phyloP scores from a whole-genome alignment of 169 alveolate genomes.

The Plasmodium knowlesi region DNA sequence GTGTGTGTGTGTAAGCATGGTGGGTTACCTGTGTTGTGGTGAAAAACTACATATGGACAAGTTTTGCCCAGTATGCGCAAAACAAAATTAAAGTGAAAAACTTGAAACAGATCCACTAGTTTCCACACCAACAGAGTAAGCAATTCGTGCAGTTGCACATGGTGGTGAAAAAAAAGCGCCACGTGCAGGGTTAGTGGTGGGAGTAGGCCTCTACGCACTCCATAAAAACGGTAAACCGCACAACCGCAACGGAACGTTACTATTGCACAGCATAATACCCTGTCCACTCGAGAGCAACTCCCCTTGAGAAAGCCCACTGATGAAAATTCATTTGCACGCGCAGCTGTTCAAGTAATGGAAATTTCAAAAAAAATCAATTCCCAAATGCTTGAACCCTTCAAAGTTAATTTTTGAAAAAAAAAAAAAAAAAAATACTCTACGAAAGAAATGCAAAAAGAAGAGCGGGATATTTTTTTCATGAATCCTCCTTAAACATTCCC shows the following conservation, averaged over 20 bases:
- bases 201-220: neutral
- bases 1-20: neutral
- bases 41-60: neutral
- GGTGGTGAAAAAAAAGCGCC: neutral
- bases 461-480: neutral
- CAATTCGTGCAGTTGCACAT: neutral
- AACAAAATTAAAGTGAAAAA: neutral
- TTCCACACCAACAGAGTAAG: neutral
- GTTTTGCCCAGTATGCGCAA: neutral
- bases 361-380: neutral
- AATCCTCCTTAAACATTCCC: neutral
- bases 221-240: neutral
- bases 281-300: neutral
- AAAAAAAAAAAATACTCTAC: neutral
- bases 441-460: neutral
- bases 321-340: neutral
- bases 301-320: neutral
- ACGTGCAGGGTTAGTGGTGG: slow-evolving; percentile 2
- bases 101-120: neutral
- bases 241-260: neutral
- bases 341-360: neutral
- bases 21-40: neutral
- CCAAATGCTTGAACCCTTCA: neutral
- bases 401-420: neutral
- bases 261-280: neutral